Evolutionary conservation across 768 basidiomycete genomes (phyloP).

Genomic region (Podaxis sp.): DNA sequence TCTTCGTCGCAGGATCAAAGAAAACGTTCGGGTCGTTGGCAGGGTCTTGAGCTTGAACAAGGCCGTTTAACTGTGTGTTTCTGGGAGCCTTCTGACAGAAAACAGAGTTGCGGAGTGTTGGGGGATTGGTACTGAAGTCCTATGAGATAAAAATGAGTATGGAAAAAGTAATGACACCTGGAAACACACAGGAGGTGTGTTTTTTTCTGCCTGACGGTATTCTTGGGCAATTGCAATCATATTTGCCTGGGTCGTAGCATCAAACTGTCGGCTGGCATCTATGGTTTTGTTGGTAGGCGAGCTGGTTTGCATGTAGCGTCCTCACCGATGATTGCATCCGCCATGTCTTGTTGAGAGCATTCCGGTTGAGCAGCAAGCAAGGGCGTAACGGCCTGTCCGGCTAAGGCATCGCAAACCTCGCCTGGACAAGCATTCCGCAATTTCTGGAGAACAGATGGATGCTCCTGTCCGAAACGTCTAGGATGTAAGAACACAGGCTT

Average conservation of each 20-base stretch:
- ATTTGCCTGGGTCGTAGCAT: slow-evolving; percentile 41
- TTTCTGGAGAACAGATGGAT: slow-evolving; percentile 42
- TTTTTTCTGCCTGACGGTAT: slow-evolving; percentile 55
- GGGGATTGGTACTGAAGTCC: slow-evolving; percentile 52
- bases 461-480: slow-evolving; percentile 49
- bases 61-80: slow-evolving; percentile 43
- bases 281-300: neutral
- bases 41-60: slow-evolving; percentile 50
- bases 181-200: slow-evolving; percentile 47
- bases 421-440: slow-evolving; percentile 43
- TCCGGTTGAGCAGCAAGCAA: slow-evolving; percentile 48
- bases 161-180: neutral
- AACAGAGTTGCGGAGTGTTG: slow-evolving; percentile 46
- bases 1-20: slow-evolving; percentile 38
- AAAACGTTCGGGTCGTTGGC: slow-evolving; percentile 48
- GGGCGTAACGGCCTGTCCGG: slow-evolving; percentile 46
- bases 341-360: slow-evolving; percentile 55
- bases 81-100: slow-evolving; percentile 52
- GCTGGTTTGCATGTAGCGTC: neutral
- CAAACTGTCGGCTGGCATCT: slow-evolving; percentile 53
- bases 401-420: slow-evolving; percentile 42
- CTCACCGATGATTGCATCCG: slow-evolving; percentile 53
- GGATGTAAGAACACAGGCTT: slow-evolving; percentile 43
- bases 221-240: slow-evolving; percentile 50
- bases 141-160: slow-evolving; percentile 15